Conservation (phyloP, 108 stramenopile species). For the Nitzschia sp. region DNA sequence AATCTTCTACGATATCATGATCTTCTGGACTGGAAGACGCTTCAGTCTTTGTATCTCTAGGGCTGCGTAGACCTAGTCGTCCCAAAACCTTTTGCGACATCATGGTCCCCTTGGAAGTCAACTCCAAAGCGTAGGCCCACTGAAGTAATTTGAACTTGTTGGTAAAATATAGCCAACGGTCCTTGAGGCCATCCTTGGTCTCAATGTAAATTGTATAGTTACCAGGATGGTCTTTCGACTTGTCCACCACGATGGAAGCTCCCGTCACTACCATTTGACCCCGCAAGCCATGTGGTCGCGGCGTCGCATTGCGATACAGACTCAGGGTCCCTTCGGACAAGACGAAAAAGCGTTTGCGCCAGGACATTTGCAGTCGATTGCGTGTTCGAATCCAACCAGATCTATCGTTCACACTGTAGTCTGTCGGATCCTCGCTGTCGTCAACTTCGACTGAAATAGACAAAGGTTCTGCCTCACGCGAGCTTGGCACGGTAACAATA, state of each 20-base stretch:
- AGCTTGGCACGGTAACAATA: slow-evolving; percentile 72
- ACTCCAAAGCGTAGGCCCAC: slow-evolving; percentile 64
- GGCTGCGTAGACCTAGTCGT: slow-evolving; percentile 7
- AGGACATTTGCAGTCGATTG: slow-evolving; percentile 44
- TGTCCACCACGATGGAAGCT: slow-evolving; percentile 46
- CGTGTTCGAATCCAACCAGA: slow-evolving; percentile 70
- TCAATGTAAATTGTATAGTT: slow-evolving; percentile 48
- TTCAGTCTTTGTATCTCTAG: background rate
- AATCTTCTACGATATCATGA: slow-evolving; percentile 24
- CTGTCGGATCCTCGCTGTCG: slow-evolving; percentile 28
- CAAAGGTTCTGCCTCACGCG: slow-evolving; percentile 66
- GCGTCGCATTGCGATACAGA: slow-evolving; percentile 62
- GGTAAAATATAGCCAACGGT: slow-evolving; percentile 58
- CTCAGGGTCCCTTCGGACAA: slow-evolving; percentile 62
- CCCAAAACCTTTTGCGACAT: background rate
- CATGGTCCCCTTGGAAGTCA: slow-evolving; percentile 22
- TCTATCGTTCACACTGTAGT: slow-evolving; percentile 35
- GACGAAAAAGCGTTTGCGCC: slow-evolving; percentile 64
- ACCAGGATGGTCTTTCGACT: slow-evolving; percentile 31
- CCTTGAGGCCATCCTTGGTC: slow-evolving; percentile 48
- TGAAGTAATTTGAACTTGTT: slow-evolving; percentile 45
- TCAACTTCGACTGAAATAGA: slow-evolving; percentile 53
- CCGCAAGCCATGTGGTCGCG: slow-evolving; percentile 55
- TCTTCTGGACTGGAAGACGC: slow-evolving; percentile 3
- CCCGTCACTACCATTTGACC: slow-evolving; percentile 54